Percentiles rank a stretch among this genome's conserved stretches.
These are phyloP conservation scores for Pseudoscleropodium purum DNA, from an alignment of 225 moss, liverwort and hornwort genomes.

Conservation along the genomic window DNA sequence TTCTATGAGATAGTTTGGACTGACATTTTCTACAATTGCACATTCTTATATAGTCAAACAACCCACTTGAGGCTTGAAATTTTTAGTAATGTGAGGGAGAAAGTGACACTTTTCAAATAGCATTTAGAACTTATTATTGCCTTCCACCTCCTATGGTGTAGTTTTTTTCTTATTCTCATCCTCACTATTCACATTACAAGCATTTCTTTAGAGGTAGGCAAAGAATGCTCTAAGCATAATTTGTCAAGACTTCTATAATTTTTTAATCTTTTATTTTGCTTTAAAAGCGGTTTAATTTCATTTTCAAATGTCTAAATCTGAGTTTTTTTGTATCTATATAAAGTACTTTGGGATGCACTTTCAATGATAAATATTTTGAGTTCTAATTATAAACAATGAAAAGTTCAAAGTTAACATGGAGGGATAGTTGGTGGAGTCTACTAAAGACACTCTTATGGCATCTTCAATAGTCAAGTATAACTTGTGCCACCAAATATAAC, in stretches of 20 bases:
- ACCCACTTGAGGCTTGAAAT: too few relatives aligned
- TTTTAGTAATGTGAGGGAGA: not conserved
- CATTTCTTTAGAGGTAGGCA: fast-evolving
- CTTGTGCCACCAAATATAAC: not conserved
- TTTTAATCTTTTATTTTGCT: not conserved
- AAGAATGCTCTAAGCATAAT: not conserved
- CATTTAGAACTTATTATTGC: not conserved
- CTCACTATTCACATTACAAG: not conserved
- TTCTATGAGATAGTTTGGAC: too few relatives aligned
- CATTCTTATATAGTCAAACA: too few relatives aligned
- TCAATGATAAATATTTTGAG: not conserved
- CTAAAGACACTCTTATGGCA: fast-evolving
- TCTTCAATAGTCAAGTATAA: not conserved
- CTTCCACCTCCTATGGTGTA: too few relatives aligned
- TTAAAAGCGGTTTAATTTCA: not conserved
- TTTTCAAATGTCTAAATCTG: not conserved
- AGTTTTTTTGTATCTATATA: not conserved
- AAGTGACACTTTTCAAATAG: not conserved
- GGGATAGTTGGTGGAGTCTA: not conserved
- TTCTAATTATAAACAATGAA: not conserved
- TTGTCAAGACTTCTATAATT: not conserved
- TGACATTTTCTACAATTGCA: too few relatives aligned
- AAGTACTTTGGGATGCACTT: fast-evolving
- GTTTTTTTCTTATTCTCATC: fast-evolving
- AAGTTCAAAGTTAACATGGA: not conserved